Evolutionary conservation across 1,139 yeast genomes (phyloP), one percentile per base, ranked within the genome.

Genomic region (Hansenula lynferdii): DNA sequence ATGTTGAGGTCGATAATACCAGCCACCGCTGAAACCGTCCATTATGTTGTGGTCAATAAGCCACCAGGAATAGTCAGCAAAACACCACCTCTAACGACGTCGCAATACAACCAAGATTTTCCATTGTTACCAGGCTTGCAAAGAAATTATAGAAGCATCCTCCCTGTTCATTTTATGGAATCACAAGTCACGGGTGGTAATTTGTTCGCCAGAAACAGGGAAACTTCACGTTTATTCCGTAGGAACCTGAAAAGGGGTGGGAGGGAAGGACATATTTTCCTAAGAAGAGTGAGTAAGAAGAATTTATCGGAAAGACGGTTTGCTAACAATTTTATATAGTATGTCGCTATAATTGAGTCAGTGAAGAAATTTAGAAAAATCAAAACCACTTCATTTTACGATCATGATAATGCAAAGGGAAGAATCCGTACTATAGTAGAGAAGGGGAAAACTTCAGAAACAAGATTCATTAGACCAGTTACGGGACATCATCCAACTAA

Each of bases 101-200:
- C n/a, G n/a, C n/a, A n/a, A n/a, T n/a, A 21, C 23, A 10, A 21
- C 10, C 23, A 8, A 21, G 8, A 21, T 10, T 21, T 21, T 10
- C 23, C 8, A 10, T 10, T 21, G 23, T 21, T 8, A 8, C 10
- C 23, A 10, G 10, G 10, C 8, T 8, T 21, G 23, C 10, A 10
- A 21, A 21, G 8, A n/a, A n/a, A n/a, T n/a, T n/a, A n/a, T n/a
- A n/a, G n/a, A n/a, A n/a, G n/a, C n/a, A n/a, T n/a, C n/a, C n/a
- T n/a, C n/a, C n/a, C n/a, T 8, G 61, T 65, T 0, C 69, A 65
- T 33, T 49, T 70, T 34, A 42, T 66, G 15, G 70, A 66, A 40
- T 51, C 50, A 21, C 43, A 50, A 35, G 69, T 64, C 12, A 58
- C 68, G n/a, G 71, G 71, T 15, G 69, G 68, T 0, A 40, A 64